Conservation (phyloP, 1,284 basidiomycete genomes). For the Cryptococcus maquisensis region DNA sequence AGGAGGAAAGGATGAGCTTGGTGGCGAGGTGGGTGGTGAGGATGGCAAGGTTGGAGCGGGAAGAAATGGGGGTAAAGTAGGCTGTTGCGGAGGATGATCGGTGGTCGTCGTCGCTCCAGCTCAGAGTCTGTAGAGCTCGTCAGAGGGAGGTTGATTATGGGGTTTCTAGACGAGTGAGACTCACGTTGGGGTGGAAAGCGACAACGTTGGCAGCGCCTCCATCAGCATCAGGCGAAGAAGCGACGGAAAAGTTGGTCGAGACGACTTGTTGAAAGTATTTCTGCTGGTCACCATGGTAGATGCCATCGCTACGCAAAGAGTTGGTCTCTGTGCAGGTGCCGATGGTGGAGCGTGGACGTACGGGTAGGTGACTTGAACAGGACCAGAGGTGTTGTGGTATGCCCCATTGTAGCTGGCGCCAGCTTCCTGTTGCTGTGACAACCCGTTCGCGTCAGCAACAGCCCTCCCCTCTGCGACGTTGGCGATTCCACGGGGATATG, state of each 20-base stretch:
- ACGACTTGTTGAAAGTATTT: slow-evolving; percentile 55
- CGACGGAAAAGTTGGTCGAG: slow-evolving; percentile 28
- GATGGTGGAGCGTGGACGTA: slow-evolving; percentile 49
- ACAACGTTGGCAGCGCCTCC: slow-evolving; percentile 60
- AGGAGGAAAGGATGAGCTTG: slow-evolving; percentile 20
- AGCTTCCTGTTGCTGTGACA: slow-evolving; percentile 49
- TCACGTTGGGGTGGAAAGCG: slow-evolving; percentile 46
- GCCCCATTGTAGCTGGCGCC: slow-evolving; percentile 52
- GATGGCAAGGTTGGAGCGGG: slow-evolving; percentile 45
- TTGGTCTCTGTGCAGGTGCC: not conserved
- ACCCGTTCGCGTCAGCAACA: too few relatives aligned
- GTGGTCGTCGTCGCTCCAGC: slow-evolving; percentile 42
- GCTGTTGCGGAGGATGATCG: slow-evolving; percentile 51
- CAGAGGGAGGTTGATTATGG: not conserved
- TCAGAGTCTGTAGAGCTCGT: slow-evolving; percentile 32
- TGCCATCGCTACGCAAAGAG: slow-evolving; percentile 26
- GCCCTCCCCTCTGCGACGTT: not conserved
- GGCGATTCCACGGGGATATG: not conserved
- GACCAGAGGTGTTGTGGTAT: slow-evolving; percentile 57
- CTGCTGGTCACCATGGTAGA: slow-evolving; percentile 60
- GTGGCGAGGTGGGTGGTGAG: slow-evolving; percentile 36
- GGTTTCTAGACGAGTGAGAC: not conserved
- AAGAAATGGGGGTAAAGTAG: slow-evolving; percentile 49
- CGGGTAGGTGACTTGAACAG: slow-evolving; percentile 54
- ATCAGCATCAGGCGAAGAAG: slow-evolving; percentile 53